Conservation (phyloP, 2,329 filamentous ascomycete species). For the Malbranchea cinnamomea region DNA sequence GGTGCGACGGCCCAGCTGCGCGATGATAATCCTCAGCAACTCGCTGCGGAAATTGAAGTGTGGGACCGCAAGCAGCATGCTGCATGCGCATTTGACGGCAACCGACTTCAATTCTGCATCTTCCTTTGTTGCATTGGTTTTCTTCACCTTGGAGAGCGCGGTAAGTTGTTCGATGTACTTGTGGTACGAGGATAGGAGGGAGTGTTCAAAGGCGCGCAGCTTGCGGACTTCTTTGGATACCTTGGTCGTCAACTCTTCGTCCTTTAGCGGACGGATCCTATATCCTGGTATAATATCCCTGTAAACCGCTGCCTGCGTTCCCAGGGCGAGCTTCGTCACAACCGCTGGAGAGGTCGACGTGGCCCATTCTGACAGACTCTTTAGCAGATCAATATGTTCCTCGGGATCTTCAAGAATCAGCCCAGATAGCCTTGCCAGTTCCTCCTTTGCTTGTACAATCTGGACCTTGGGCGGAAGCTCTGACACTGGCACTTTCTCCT, state of each 20-base stretch:
- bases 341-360: constrained; percentile 48
- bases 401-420: constrained; percentile 85
- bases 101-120: constrained; percentile 45
- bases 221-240: constrained; percentile 83
- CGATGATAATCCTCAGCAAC: constrained; percentile 71
- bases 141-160: constrained; percentile 46
- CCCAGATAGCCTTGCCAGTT: constrained; percentile 68
- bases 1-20: constrained; percentile 59
- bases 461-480: constrained; percentile 62
- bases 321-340: constrained; percentile 73
- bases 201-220: constrained; percentile 72
- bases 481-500: constrained; percentile 43
- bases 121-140: constrained; percentile 21
- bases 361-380: constrained; percentile 59
- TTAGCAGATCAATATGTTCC: constrained; percentile 69
- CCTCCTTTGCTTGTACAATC: constrained; percentile 77
- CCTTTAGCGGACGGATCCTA: constrained; percentile 67
- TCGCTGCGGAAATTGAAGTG: constrained; percentile 96
- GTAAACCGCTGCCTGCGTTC: constrained; percentile 78
- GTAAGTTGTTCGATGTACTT: constrained; percentile 64
- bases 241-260: constrained; percentile 61
- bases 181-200: constrained; percentile 73
- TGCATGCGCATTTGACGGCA: constrained; percentile 75
- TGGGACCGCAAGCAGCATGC: constrained; percentile 63
- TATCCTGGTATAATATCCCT: constrained; percentile 96